phyloP scores from a whole-genome alignment of 192 early-diverging fungal genomes.

The Linderina pennispora region DNA sequence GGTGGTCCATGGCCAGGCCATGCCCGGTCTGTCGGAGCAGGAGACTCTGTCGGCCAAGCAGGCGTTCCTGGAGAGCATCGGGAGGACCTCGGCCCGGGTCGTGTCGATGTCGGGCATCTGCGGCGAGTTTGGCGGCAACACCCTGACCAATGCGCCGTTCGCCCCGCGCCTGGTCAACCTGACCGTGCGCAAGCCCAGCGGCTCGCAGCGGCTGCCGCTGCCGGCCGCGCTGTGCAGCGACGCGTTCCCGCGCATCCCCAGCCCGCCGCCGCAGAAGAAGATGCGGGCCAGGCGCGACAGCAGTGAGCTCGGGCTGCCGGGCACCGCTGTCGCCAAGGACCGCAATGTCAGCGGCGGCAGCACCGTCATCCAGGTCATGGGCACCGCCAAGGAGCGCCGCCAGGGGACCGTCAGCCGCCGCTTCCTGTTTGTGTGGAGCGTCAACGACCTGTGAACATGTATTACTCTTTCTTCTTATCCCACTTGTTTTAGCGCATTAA shows the following conservation, averaged over 20 bases:
- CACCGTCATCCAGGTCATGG: slow-evolving; percentile 37
- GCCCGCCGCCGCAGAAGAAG: slow-evolving; percentile 27
- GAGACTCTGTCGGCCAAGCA: slow-evolving; percentile 33
- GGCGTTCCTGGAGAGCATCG: slow-evolving; percentile 21
- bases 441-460: slow-evolving; percentile 37
- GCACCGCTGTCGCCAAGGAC: background rate
- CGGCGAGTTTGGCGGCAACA: slow-evolving; percentile 27
- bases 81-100: slow-evolving; percentile 1
- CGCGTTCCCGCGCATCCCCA: slow-evolving; percentile 19
- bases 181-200: background rate
- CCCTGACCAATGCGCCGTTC: slow-evolving; percentile 19
- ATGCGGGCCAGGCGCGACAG: slow-evolving; percentile 32
- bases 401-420: slow-evolving; percentile 37
- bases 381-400: slow-evolving; percentile 37
- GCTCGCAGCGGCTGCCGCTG: background rate
- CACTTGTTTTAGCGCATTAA: no score
- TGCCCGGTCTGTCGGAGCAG: slow-evolving; percentile 11
- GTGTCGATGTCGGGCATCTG: slow-evolving; percentile 4
- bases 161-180: background rate
- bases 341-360: slow-evolving; percentile 32
- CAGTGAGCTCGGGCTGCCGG: slow-evolving; percentile 5
- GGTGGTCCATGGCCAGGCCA: slow-evolving; percentile 13
- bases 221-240: background rate
- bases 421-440: slow-evolving; percentile 46
- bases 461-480: no score